phyloP scores from a whole-genome alignment of 2,329 filamentous ascomycete genomes.

The Penicillium sp. region DNA sequence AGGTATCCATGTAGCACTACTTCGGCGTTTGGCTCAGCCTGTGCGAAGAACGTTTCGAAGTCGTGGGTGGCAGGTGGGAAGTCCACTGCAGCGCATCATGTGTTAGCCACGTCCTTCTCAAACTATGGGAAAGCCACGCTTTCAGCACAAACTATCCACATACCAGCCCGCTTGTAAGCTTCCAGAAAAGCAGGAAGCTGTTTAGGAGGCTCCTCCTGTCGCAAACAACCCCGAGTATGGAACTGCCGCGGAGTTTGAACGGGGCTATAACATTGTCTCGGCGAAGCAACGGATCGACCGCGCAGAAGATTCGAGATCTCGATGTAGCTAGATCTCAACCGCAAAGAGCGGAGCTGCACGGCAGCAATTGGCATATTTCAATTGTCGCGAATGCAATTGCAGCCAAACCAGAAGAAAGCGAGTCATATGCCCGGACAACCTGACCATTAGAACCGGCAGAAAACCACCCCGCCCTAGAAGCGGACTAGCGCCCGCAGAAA shows the following conservation, averaged over 20 bases:
- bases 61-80: conserved; percentile 48
- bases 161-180: conserved; percentile 48
- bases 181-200: conserved; percentile 34
- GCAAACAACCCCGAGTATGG: conserved; percentile 22
- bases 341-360: conserved; percentile 2
- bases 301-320: conserved; percentile 40
- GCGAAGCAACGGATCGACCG: conserved; percentile 14
- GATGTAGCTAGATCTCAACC: neutral
- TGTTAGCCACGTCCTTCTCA: conserved; percentile 4
- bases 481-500: conserved; percentile 27
- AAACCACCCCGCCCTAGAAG: conserved; percentile 20
- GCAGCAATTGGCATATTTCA: conserved; percentile 9
- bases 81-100: conserved; percentile 37
- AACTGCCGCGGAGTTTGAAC: conserved; percentile 18
- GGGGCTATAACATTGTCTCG: conserved; percentile 7
- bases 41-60: conserved; percentile 35
- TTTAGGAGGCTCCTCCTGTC: conserved; percentile 18
- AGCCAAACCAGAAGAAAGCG: neutral
- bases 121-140: no score
- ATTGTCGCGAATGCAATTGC: neutral
- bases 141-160: conserved; percentile 12
- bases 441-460: conserved; percentile 9
- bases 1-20: conserved; percentile 70
- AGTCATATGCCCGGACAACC: neutral
- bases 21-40: conserved; percentile 34